A percentile compares a stretch with the other conserved stretches of the same genome.
Conservation (phyloP, 495 filamentous ascomycete genomes). For the Patellaria atrata region DNA sequence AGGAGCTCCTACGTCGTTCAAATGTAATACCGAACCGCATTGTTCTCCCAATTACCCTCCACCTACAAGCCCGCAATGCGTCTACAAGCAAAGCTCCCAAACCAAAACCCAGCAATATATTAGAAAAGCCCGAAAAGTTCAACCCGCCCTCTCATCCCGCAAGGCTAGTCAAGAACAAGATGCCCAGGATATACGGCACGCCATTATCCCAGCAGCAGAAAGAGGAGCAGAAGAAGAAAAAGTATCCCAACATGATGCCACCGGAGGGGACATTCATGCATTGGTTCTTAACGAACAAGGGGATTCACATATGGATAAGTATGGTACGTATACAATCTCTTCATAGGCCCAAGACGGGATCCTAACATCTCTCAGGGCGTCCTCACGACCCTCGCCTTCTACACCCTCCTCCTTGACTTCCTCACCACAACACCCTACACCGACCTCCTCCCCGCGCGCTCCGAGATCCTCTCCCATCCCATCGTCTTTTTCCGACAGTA, state of each 20-base stretch:
- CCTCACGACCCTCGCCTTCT: conserved; percentile 49
- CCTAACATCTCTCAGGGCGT: conserved; percentile 37
- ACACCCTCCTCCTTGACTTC: conserved; percentile 58
- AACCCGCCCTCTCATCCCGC: conserved; percentile 71
- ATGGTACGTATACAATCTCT: conserved; percentile 39
- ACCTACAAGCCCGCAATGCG: conserved; percentile 10
- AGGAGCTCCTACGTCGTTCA: conserved; percentile 12
- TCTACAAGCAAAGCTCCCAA: conserved; percentile 2
- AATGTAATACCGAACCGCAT: conserved; percentile 1
- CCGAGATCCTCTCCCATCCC: conserved; percentile 46
- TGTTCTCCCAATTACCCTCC: neutral
- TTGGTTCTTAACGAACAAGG: conserved; percentile 57
- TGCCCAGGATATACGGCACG: conserved; percentile 46
- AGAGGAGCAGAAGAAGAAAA: conserved; percentile 42
- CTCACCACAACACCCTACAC: conserved; percentile 51
- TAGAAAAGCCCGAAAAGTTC: conserved; percentile 70
- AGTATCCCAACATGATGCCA: conserved; percentile 75
- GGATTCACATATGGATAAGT: conserved; percentile 64
- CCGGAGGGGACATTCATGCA: conserved; percentile 57
- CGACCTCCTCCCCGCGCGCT: conserved; percentile 52
- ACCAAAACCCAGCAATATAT: conserved; percentile 36
- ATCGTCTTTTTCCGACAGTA: conserved; percentile 41
- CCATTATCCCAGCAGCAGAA: conserved; percentile 37
- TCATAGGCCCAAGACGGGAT: neutral
- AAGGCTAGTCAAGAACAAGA: conserved; percentile 37